These are phyloP conservation scores for Geosmithia flava DNA, from an alignment of 2,329 filamentous ascomycete species.

Conservation along the genomic window DNA sequence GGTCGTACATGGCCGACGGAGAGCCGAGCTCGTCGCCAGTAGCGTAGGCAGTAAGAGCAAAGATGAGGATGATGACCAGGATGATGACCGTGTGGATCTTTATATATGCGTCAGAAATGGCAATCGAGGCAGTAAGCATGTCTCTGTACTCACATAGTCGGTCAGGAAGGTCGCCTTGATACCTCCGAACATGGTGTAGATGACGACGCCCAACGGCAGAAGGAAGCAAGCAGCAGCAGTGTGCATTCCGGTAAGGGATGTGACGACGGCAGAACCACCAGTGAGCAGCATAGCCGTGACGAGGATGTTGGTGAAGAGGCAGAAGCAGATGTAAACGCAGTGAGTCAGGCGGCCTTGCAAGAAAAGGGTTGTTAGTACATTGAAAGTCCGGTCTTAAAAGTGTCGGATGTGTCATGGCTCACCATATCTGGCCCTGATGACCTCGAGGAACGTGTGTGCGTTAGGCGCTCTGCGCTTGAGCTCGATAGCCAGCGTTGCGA, in stretches of 20 bases:
- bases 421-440: conserved; percentile 72
- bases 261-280: conserved; percentile 54
- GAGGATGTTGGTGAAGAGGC: conserved; percentile 72
- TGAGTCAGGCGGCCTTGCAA: conserved; percentile 37
- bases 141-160: conserved; percentile 38
- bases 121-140: too few species aligned
- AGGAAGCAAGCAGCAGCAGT: conserved; percentile 77
- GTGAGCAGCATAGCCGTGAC: conserved; percentile 85
- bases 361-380: not conserved
- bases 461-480: conserved; percentile 79
- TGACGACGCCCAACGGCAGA: conserved; percentile 65
- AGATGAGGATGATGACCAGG: conserved; percentile 74
- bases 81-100: conserved; percentile 70
- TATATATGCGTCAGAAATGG: not conserved
- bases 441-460: conserved; percentile 75
- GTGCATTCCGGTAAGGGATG: conserved; percentile 26
- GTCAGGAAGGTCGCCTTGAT: conserved; percentile 84
- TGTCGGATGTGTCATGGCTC: conserved; percentile 8
- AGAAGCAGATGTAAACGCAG: conserved; percentile 70
- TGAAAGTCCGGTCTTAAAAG: too few species aligned
- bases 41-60: conserved; percentile 70
- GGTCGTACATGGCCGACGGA: conserved; percentile 62
- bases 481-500: conserved; percentile 83
- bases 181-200: conserved; percentile 67
- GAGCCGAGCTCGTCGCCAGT: conserved; percentile 58